These are phyloP conservation scores for Podila clonocystis DNA, from an alignment of 192 early-diverging fungal species.

Conservation along the genomic window DNA sequence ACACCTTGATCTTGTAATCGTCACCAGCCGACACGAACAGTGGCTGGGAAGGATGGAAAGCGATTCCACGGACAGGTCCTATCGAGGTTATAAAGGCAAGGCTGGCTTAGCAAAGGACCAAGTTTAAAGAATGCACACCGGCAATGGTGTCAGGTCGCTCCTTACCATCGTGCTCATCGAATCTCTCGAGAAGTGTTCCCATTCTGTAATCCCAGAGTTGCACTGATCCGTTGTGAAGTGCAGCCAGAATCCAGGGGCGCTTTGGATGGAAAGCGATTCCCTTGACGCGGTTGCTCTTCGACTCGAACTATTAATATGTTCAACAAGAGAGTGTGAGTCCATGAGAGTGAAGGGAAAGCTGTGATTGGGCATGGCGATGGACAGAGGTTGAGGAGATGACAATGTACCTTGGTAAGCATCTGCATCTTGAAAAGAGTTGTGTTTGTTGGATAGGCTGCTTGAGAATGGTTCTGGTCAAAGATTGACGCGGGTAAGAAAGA, in stretches of 20 bases:
- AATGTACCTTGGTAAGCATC: conserved; percentile 80
- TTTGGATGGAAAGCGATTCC: conserved; percentile 96
- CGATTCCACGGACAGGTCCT: conserved; percentile 97
- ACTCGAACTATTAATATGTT: conserved; percentile 85
- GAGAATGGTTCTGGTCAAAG: neutral
- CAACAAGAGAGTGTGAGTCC: neutral
- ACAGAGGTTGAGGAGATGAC: neutral
- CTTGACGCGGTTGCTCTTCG: conserved; percentile 98
- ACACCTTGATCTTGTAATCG: conserved; percentile 89
- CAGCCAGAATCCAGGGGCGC: conserved; percentile 97
- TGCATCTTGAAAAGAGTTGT: conserved; percentile 63
- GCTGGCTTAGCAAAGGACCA: neutral
- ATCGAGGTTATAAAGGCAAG: neutral
- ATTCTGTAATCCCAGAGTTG: conserved; percentile 99
- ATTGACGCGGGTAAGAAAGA: neutral
- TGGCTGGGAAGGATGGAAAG: conserved; percentile 96
- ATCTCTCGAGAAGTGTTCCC: conserved; percentile 96
- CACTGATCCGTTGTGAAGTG: conserved; percentile 96
- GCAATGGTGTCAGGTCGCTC: neutral
- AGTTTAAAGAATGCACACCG: conserved; percentile 1
- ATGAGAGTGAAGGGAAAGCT: no score
- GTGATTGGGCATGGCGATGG: neutral
- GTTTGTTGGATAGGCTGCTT: neutral
- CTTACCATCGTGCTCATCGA: conserved; percentile 99
- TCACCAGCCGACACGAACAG: conserved; percentile 98